Base-by-base conservation (phyloP, 169 alveolate species). In the Pseudocohnilembus persalinus region DNA sequence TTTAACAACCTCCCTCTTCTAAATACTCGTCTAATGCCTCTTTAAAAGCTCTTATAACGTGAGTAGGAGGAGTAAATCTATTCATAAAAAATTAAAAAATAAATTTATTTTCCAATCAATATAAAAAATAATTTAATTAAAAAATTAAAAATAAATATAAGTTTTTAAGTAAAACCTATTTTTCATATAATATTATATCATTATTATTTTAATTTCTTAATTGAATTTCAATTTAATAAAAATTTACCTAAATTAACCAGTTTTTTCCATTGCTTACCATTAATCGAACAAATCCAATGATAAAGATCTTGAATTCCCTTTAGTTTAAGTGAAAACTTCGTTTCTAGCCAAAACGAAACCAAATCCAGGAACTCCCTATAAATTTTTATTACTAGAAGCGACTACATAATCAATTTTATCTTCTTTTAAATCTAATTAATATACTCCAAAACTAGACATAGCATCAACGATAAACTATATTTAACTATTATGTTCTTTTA, bases 11-110 rank as follows among this genome's bases (percentile, higher is more conserved):
- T 34, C 94, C 94, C 87, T 90, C 91, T 63, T 75, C 85, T 35
- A 88, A 87, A 82, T 87, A 88, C 77, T 93, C 96, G 26, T 77
- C 63, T 15, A 93, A 80, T 29, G 94, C 96, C 32, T 79, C 85
- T 74, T 90, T 74, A 72, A 87, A 88, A 31, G 93, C 92, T 30
- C 83, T 74, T 63, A 90, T 83, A 1, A 87, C 96, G 73, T 93
- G 94, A n/a, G 94, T 93, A 11, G 94, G 96, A 16, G 96, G 94
- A 25, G 94, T 93, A 76, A 90, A 90, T 82, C 96, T 49, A 11
- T 49, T 11, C 4, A 49, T 49, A 49, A 11, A 20, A 11, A 49
- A 11, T 49, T 88, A 83, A 89, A 89, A 30, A n/a, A n/a, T n/a
- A n/a, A n/a, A n/a, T n/a, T n/a, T n/a, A n/a, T n/a, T n/a, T n/a